Conservation (phyloP, 1,139 yeast genomes). For the Debaryomyces psychrophilus region DNA sequence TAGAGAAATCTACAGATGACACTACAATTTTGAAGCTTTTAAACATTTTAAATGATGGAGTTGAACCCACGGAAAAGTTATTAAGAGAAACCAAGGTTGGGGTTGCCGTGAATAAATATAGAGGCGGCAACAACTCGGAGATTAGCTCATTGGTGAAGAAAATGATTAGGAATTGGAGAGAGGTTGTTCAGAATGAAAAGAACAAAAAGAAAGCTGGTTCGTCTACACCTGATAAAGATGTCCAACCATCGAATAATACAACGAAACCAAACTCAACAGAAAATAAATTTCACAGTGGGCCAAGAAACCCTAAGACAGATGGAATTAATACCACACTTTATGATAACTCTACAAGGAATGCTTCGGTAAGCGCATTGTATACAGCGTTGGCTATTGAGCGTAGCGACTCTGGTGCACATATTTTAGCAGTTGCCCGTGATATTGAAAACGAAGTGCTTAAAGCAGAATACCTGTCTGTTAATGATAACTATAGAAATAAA, state of each 20-base stretch:
- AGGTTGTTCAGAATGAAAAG: constrained; percentile 80
- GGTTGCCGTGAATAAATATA: constrained; percentile 87
- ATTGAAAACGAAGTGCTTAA: constrained; percentile 74
- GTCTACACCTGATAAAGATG: constrained; percentile 11
- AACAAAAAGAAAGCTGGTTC: constrained; percentile 37
- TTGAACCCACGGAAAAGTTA: constrained; percentile 81
- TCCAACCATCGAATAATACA: constrained; percentile 14
- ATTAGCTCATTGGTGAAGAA: constrained; percentile 73
- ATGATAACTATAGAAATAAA: constrained; percentile 71
- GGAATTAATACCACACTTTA: constrained; percentile 73
- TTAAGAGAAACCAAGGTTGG: constrained; percentile 96
- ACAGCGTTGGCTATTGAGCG: constrained; percentile 88
- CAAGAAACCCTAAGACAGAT: constrained; percentile 79
- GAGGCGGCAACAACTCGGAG: constrained; percentile 67
- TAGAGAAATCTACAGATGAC: constrained; percentile 76
- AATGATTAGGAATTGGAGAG: constrained; percentile 89
- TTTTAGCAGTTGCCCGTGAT: constrained; percentile 65
- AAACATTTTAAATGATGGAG: constrained; percentile 67
- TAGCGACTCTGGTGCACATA: constrained; percentile 50
- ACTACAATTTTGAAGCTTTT: constrained; percentile 69
- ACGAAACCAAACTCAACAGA: constrained; percentile 25
- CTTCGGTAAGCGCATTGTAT: constrained; percentile 80
- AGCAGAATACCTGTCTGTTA: constrained; percentile 57
- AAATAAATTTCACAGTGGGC: constrained; percentile 38
- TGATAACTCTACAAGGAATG: constrained; percentile 79